Evolutionary conservation across 441 rosid species (phyloP), one percentile per base, ranked within the genome.

Genomic region (Dalechampia spathulata): DNA sequence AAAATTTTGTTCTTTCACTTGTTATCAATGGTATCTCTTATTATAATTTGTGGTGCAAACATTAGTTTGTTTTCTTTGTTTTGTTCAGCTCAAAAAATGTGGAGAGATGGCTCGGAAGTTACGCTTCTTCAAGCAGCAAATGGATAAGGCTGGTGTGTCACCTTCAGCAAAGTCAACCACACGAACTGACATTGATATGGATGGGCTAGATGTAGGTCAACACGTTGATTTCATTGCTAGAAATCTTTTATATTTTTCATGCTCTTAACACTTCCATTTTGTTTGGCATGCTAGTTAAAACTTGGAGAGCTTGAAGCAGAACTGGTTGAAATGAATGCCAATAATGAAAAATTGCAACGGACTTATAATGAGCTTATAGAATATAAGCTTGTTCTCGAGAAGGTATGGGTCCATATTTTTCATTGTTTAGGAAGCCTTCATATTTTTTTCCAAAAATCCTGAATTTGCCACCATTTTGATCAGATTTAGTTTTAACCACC

Each of bases 281-380:
- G 7, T 21, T 38, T 28, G 34, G 41, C 56, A 46, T 57, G 20
- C 45, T 47, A 83, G 92, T 58, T 77, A 7, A 93, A 81, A 78
- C 91, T 87, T 43, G 93, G 78, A 70, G 96, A 85, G 62, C 83
- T 87, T 52, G 99, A 87, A 76, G 92, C 90, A 27, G 99, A 90
- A 70, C 81, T 90, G 53, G 65, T 77, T 55, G 99, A 90, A 64
- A 87, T 90, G 71, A 93, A 85, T 80, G 83, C 86, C 58, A 93
- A 90, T 72, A 79, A 78, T 62, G 88, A 83, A 42, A 87, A 83
- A 57, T 67, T 93, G 70, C 93, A 78, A 65, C 81, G 88, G 11
- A 38, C 85, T 52, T 78, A 83, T 75, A 86, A 78, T 68, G 97
- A 93, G 67, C 82, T 87, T 25, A 30, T 76, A 36, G 97, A 93